phyloP scores from a whole-genome alignment of 116 monocot genomes.

The Trichopus zeylanicus region DNA sequence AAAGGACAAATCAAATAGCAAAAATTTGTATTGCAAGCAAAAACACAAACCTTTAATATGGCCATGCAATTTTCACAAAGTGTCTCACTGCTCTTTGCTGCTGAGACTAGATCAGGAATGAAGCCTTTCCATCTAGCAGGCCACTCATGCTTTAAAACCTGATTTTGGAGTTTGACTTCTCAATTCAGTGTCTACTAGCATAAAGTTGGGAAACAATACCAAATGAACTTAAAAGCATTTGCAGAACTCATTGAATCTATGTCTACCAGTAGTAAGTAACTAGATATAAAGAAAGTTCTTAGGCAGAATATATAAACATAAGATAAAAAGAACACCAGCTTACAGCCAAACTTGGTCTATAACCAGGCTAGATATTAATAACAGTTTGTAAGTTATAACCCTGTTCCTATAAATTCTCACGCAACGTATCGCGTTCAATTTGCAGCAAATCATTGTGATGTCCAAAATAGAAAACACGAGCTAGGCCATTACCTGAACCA shows the following conservation, averaged over 20 bases:
- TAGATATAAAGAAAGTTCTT: no score
- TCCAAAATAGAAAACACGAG: background rate
- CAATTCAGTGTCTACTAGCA: background rate
- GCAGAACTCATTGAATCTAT: background rate
- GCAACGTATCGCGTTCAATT: background rate
- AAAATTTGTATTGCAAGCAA: background rate
- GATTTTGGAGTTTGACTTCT: conserved; percentile 1
- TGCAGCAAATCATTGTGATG: background rate
- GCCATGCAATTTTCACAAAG: conserved; percentile 99
- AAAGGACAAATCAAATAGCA: background rate
- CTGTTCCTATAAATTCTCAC: background rate
- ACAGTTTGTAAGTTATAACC: background rate
- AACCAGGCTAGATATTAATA: no score
- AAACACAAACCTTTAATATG: conserved; percentile 67
- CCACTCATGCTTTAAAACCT: conserved; percentile 99
- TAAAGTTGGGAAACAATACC: background rate
- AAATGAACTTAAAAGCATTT: background rate
- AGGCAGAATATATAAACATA: background rate
- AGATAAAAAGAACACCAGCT: no score
- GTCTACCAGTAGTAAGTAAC: no score
- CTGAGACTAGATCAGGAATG: conserved; percentile 93
- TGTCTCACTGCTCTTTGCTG: conserved; percentile 95
- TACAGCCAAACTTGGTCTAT: no score
- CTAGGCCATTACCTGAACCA: conserved; percentile 69
- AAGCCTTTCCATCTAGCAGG: conserved; percentile 92